Conservation (phyloP, 139 green algal genomes). For the Limnomonas spitsbergensis region DNA sequence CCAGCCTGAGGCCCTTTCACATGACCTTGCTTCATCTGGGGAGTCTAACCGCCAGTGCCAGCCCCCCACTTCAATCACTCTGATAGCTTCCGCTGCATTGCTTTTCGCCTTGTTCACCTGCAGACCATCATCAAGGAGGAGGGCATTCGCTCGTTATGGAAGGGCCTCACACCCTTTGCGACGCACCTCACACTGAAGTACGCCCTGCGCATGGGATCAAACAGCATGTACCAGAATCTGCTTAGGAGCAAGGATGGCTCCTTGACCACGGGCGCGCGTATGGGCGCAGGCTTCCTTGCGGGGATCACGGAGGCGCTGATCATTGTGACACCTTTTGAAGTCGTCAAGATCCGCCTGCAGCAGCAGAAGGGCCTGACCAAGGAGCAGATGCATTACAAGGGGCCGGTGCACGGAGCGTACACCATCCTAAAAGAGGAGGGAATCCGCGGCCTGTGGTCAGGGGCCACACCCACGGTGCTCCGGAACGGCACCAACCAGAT, state of each 20-base stretch:
- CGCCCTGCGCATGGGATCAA: conserved; percentile 88
- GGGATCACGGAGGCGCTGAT: conserved; percentile 89
- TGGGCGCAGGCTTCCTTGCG: conserved; percentile 75
- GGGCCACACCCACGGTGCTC: conserved; percentile 80
- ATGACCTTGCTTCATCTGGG: too few relatives aligned
- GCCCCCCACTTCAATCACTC: neutral
- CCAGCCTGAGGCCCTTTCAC: too few relatives aligned
- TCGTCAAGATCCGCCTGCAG: conserved; percentile 93
- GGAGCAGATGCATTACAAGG: conserved; percentile 35
- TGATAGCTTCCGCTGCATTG: neutral
- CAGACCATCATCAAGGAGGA: conserved; percentile 75
- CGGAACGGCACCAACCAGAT: conserved; percentile 95
- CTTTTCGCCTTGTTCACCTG: too few relatives aligned
- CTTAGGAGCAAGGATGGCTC: conserved; percentile 17
- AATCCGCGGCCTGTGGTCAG: conserved; percentile 78
- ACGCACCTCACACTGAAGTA: conserved; percentile 96
- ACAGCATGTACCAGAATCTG: conserved; percentile 76
- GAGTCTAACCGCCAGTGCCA: too few relatives aligned
- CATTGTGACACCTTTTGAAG: conserved; percentile 95
- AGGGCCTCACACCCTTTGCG: conserved; percentile 92
- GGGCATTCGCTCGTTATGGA: conserved; percentile 85
- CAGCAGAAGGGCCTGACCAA: conserved; percentile 71
- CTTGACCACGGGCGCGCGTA: conserved; percentile 34
- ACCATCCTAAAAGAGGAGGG: conserved; percentile 86
- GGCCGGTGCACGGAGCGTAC: conserved; percentile 78